Conservation (phyloP, 1,139 yeast species). For the Diutina siamensis region DNA sequence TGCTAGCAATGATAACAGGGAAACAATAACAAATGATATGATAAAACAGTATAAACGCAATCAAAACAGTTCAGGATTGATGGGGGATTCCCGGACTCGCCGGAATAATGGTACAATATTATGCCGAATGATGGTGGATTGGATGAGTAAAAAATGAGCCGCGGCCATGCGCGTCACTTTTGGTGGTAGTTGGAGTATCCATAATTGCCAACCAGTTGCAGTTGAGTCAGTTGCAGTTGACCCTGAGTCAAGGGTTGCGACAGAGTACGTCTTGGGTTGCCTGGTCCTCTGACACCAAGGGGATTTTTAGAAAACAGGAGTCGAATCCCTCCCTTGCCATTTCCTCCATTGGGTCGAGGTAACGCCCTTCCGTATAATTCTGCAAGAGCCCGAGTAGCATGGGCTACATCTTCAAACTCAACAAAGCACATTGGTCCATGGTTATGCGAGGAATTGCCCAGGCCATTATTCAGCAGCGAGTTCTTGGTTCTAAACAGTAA, state of each 20-base stretch:
- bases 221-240: slow-evolving; percentile 8
- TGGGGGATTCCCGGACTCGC: slow-evolving; percentile 4
- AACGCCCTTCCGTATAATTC: slow-evolving; percentile 82
- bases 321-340: slow-evolving; percentile 88
- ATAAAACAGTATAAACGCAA: slow-evolving; percentile 2
- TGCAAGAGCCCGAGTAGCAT: slow-evolving; percentile 87
- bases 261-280: slow-evolving; percentile 33
- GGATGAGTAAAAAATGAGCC: slow-evolving; percentile 7
- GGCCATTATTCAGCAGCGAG: slow-evolving; percentile 27
- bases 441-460: slow-evolving; percentile 29
- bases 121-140: slow-evolving; percentile 7
- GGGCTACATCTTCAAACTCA: slow-evolving; percentile 91
- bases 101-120: slow-evolving; percentile 9
- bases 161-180: slow-evolving; percentile 6
- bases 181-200: slow-evolving; percentile 25
- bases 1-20: not conserved
- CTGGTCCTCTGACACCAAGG: slow-evolving; percentile 81
- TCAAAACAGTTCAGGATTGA: not conserved
- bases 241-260: slow-evolving; percentile 18
- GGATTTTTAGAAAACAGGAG: slow-evolving; percentile 93
- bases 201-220: slow-evolving; percentile 19
- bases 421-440: slow-evolving; percentile 99
- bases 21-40: not conserved
- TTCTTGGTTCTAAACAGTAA: slow-evolving; percentile 75
- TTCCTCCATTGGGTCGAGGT: slow-evolving; percentile 55